Conservation (phyloP, 768 basidiomycete genomes). For the Psilocybe cyanescens region DNA sequence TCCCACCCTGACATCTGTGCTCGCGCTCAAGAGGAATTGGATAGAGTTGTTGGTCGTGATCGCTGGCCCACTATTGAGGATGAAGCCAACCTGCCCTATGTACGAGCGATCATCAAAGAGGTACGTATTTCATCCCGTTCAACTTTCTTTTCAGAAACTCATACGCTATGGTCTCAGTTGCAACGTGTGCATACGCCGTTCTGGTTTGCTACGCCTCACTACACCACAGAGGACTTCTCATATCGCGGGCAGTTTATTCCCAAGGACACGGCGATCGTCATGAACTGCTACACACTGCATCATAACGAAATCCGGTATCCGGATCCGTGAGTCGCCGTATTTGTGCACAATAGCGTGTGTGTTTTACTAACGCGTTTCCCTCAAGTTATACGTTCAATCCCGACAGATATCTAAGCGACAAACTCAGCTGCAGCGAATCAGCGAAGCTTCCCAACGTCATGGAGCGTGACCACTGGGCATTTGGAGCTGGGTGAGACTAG, state of each 20-base stretch:
- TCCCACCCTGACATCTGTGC: slow-evolving; percentile 22
- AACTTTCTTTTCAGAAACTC: not conserved
- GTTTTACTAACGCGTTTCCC: not conserved
- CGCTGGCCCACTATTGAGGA: slow-evolving; percentile 25
- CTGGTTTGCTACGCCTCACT: slow-evolving; percentile 44
- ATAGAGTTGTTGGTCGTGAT: slow-evolving; percentile 25
- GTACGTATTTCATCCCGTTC: slow-evolving; percentile 1
- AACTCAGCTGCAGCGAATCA: slow-evolving; percentile 38
- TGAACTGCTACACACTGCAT: slow-evolving; percentile 41
- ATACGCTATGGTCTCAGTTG: slow-evolving; percentile 27
- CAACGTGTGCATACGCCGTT: slow-evolving; percentile 39
- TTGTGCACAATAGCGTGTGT: not conserved
- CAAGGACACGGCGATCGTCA: slow-evolving; percentile 38
- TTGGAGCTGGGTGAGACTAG: slow-evolving; percentile 44
- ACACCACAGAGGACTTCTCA: slow-evolving; percentile 36
- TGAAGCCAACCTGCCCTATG: slow-evolving; percentile 22
- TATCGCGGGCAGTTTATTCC: slow-evolving; percentile 43
- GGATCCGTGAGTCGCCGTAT: slow-evolving; percentile 26
- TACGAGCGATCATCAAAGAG: slow-evolving; percentile 27
- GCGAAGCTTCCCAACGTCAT: slow-evolving; percentile 42
- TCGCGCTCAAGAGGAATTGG: slow-evolving; percentile 28
- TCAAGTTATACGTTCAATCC: slow-evolving; percentile 28
- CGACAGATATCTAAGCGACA: slow-evolving; percentile 46
- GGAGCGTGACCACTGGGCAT: slow-evolving; percentile 53
- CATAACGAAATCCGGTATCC: slow-evolving; percentile 38